Evolutionary conservation across 1,284 basidiomycete genomes (phyloP), one percentile per base, ranked within the genome.

Genomic region (Sanghuangporus baumii): DNA sequence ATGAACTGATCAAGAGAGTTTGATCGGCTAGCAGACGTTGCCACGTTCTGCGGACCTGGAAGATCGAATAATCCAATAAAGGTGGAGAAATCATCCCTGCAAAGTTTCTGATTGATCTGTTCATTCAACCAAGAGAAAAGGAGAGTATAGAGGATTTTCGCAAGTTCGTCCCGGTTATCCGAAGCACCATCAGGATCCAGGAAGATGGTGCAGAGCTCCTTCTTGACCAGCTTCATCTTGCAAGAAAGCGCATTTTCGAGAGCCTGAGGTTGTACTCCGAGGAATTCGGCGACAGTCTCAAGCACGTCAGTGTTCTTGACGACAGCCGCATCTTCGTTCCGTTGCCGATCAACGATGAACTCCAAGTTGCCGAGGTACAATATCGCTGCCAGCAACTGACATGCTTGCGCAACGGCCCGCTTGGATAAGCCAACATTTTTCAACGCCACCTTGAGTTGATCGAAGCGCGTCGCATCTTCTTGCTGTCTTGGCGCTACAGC

Each of bases 111-210:
- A 74, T 99, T 98, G 78, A 99, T 88, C 71, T 94, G 86, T 74
- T 99, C 96, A 72, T 96, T 97, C 68, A 98, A 77, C 97, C 96
- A 99, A 1, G 93, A 88, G 71, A 99, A 99, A 16, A 99, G 83
- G 2, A 99, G 84, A 9, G 93, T 94, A 73, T 99, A 98, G 0
- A 98, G 84, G 0, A 91, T 91, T 72, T 94, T 91, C 16, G 95
- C 93, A 43, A 98, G 87, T 71, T 96, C 93, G 71, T 98, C 96
- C 60, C 95, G 82, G 70, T 98, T 96, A 70, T 90, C 87, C 0
- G 93, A 89, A 1, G 96, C 94, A 57, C 91, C 93, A 70, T 98
- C 96, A 0, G 93, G 87, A 71, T 98, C 94, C 57, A 99, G 85
- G 75, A 99, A 96, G 34, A 98, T 89, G 0, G 96, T 98, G 75